phyloP scores from a whole-genome alignment of 2,329 filamentous ascomycete species.

The Alternaria panax region DNA sequence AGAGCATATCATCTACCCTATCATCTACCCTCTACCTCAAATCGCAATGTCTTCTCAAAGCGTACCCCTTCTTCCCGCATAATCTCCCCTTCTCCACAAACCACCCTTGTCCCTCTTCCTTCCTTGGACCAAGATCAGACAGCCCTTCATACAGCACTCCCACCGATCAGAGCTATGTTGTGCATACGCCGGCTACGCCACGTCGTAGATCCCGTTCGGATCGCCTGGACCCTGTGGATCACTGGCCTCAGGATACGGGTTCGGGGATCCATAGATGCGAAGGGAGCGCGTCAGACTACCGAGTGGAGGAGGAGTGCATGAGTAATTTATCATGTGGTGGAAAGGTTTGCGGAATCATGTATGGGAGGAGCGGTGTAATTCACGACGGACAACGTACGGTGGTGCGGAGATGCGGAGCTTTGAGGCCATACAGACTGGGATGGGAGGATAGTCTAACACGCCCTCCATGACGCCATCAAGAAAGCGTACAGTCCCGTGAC shows the following conservation, averaged over 20 bases:
- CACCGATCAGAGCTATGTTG: background rate
- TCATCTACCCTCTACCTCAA: background rate
- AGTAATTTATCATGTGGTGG: background rate
- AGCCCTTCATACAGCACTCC: background rate
- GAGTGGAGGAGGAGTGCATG: background rate
- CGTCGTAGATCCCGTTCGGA: slow-evolving; percentile 3
- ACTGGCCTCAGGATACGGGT: slow-evolving; percentile 4
- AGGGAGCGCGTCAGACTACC: background rate
- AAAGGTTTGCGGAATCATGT: background rate
- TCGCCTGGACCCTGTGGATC: background rate
- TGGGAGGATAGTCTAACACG: background rate
- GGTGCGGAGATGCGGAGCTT: background rate
- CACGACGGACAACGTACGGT: background rate
- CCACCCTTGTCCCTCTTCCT: background rate
- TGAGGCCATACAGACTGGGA: background rate
- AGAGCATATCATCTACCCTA: background rate
- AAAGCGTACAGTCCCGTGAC: background rate
- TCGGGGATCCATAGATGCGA: background rate
- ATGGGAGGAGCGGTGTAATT: background rate
- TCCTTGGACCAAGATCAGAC: background rate
- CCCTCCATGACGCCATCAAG: background rate
- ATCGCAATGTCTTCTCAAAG: background rate
- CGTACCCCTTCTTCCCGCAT: background rate
- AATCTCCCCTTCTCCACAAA: background rate
- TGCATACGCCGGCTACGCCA: background rate